Evolutionary conservation across 2,329 filamentous ascomycete species (phyloP).

Genomic region (Fonsecaea pugnacius): DNA sequence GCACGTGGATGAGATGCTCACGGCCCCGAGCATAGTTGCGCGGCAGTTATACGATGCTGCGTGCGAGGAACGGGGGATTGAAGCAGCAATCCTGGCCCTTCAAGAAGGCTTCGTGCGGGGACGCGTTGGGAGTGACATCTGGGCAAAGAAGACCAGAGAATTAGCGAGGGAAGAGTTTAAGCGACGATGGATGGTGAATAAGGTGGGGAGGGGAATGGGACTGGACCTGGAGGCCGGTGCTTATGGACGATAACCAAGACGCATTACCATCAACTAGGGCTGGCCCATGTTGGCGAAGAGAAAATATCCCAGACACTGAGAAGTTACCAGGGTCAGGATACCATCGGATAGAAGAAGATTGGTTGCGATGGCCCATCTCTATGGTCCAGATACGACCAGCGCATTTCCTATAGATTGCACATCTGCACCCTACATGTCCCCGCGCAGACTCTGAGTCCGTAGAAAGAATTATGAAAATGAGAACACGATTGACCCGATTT

Average conservation of each 20-base stretch:
- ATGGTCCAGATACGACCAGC: too few relatives aligned
- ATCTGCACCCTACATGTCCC: too few relatives aligned
- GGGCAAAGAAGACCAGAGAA: slow-evolving; percentile 53
- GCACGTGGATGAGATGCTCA: slow-evolving; percentile 84
- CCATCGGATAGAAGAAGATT: too few relatives aligned
- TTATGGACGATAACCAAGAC: not conserved
- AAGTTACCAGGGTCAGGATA: too few relatives aligned
- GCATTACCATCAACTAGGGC: not conserved
- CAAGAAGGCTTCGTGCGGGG: slow-evolving; percentile 52
- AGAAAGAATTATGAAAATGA: too few relatives aligned
- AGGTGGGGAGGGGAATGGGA: slow-evolving; percentile 53
- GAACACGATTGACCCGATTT: too few relatives aligned
- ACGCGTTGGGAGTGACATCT: slow-evolving; percentile 51
- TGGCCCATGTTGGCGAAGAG: not conserved
- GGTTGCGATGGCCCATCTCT: too few relatives aligned
- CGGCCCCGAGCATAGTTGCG: slow-evolving; percentile 90
- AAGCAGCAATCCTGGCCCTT: slow-evolving; percentile 77
- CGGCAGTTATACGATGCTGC: slow-evolving; percentile 89
- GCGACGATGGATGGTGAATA: slow-evolving; percentile 52
- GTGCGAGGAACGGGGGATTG: slow-evolving; percentile 83
- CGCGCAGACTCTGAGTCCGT: too few relatives aligned
- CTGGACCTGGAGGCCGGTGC: slow-evolving; percentile 40
- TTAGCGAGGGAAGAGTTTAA: slow-evolving; percentile 55
- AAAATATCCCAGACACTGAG: too few relatives aligned
- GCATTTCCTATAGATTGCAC: too few relatives aligned